Conservation (phyloP, 371 early-diverging fungal species). For the Racocetra persica region DNA sequence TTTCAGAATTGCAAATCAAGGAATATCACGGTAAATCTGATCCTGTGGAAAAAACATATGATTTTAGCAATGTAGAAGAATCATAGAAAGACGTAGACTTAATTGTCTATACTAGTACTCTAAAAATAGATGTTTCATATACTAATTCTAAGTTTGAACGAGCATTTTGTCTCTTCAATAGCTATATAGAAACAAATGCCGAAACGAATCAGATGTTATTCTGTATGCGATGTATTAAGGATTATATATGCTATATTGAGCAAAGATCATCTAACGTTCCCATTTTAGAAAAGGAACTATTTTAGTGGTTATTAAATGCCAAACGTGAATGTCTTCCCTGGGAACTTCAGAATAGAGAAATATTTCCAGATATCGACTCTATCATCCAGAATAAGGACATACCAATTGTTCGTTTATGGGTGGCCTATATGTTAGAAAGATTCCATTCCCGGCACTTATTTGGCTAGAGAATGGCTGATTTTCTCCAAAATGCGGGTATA, state of each 20-base stretch:
- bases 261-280: slow-evolving; percentile 35
- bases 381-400: slow-evolving; percentile 30
- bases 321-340: slow-evolving; percentile 16
- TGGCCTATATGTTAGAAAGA: slow-evolving; percentile 15
- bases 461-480: slow-evolving; percentile 19
- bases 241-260: slow-evolving; percentile 28
- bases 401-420: not conserved
- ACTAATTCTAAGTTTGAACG: slow-evolving; percentile 36
- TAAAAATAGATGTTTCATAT: slow-evolving; percentile 36
- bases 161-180: slow-evolving; percentile 35
- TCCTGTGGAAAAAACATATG: not conserved
- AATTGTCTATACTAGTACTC: slow-evolving; percentile 14
- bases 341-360: slow-evolving; percentile 32
- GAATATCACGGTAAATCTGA: slow-evolving; percentile 25
- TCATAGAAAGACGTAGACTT: slow-evolving; percentile 27
- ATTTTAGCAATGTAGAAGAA: slow-evolving; percentile 36
- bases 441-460: slow-evolving; percentile 20
- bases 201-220: slow-evolving; percentile 38
- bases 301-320: slow-evolving; percentile 25
- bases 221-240: slow-evolving; percentile 25
- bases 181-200: slow-evolving; percentile 39
- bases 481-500: slow-evolving; percentile 5
- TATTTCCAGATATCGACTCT: slow-evolving; percentile 34
- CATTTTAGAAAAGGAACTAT: slow-evolving; percentile 25
- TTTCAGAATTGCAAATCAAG: slow-evolving; percentile 18